phyloP scores from a whole-genome alignment of 1,284 basidiomycete genomes.

The Waitea zeae region DNA sequence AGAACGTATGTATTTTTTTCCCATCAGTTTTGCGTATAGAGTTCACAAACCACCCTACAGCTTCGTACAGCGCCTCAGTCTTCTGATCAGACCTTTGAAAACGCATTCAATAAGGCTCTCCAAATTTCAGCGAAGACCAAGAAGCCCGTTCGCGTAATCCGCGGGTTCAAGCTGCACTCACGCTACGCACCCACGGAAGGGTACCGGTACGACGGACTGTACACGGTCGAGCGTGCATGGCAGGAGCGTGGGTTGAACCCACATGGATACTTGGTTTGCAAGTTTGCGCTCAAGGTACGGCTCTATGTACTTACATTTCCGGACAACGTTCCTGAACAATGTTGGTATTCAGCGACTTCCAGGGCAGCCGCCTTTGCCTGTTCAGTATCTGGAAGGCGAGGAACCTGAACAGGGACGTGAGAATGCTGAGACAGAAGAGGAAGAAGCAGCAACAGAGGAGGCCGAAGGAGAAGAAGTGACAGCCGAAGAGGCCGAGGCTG shows the following conservation, averaged over 20 bases:
- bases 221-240: slow-evolving; percentile 61
- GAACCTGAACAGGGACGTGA: neutral
- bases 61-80: slow-evolving; percentile 74
- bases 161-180: slow-evolving; percentile 62
- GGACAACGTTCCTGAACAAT: neutral
- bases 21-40: neutral
- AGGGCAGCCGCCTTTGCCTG: slow-evolving; percentile 1
- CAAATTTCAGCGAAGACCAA: slow-evolving; percentile 53
- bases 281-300: slow-evolving; percentile 57
- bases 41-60: slow-evolving; percentile 17
- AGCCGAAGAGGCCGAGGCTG: neutral
- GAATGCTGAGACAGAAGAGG: neutral
- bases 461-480: neutral
- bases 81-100: slow-evolving; percentile 61
- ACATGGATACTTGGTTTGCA: slow-evolving; percentile 58
- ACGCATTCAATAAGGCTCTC: slow-evolving; percentile 49
- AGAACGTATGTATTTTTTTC: slow-evolving; percentile 36
- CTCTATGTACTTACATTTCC: neutral
- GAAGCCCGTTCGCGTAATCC: slow-evolving; percentile 67
- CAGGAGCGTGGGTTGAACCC: slow-evolving; percentile 46
- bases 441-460: neutral
- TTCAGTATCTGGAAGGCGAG: neutral
- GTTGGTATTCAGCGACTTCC: slow-evolving; percentile 2
- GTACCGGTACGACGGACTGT: slow-evolving; percentile 73
- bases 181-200: slow-evolving; percentile 57